Evolutionary conservation across 2,329 filamentous ascomycete genomes (phyloP), one percentile per base, ranked within the genome.

Genomic region (Macroventuria anomochaeta): DNA sequence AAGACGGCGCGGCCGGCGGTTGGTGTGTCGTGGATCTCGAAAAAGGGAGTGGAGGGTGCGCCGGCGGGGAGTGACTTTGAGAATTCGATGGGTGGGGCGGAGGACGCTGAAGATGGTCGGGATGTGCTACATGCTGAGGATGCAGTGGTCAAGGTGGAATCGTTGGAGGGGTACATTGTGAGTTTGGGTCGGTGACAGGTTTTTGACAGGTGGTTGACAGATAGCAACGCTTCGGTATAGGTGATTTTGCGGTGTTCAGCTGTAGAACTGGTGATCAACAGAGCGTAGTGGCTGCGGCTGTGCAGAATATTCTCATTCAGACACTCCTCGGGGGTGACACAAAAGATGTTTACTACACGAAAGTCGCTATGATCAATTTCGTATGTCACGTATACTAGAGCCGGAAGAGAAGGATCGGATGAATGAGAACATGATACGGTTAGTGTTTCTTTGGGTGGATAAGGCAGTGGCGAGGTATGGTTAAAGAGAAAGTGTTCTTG

Each of bases 1-100:
- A 80, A 76, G 42, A 80, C 75, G 32, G 77, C 79, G 47, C 79
- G 73, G 25, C 79, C 79, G 29, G 76, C 73, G 53, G 68, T 67
- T 6, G 71, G 68, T 7, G 78, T 80, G n/a, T 73, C 58, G 50
- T 67, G 72, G 34, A 80, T 68, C 13, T 67, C 60, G 63, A 78
- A 78, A 18, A 71, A 55, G 0, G 53, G 23, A 0, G 69, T 74
- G 11, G 41, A 53, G 1, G 71, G 71, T 1, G 62, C 63, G 15
- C 69, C 68, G 7, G 49, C 33, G 15, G 69, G 65, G 10, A 61
- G 50, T 5, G 56, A 53, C 43, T 49, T 55, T 15, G 40, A 21
- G 8, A 31, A 38, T 8, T 57, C 40, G 41, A 21, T 11, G 3
- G 47, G 38, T 10, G 43, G 57, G 10, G 57, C 55, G 15, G 60